A percentile compares a stretch with the other conserved stretches of the same genome.
These are phyloP conservation scores for Colletotrichum tabaci DNA, from an alignment of 2,329 filamentous ascomycete genomes.

Conservation along the genomic window DNA sequence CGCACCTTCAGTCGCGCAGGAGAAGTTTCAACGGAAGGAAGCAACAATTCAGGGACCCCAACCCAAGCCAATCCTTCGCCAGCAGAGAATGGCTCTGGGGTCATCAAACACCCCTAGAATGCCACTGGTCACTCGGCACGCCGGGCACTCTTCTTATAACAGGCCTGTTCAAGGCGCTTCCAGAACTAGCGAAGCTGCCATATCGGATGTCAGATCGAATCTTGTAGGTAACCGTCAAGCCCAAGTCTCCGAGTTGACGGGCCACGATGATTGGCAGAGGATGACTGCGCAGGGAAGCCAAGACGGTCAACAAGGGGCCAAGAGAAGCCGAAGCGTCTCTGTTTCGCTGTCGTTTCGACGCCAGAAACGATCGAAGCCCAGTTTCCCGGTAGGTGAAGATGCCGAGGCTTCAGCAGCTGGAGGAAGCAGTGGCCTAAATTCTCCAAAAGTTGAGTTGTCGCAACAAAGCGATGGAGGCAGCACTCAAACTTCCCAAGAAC, in stretches of 20 bases:
- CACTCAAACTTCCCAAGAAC: not conserved
- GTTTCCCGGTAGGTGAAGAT: not conserved
- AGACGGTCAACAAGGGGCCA: not conserved
- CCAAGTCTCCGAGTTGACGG: not conserved
- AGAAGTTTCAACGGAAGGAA: conserved; percentile 13
- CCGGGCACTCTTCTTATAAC: conserved; percentile 19
- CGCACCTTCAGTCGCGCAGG: conserved; percentile 17
- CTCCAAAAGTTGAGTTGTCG: not conserved
- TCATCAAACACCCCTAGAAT: not conserved
- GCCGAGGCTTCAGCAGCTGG: not conserved
- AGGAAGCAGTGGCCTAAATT: not conserved
- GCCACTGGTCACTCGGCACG: not conserved
- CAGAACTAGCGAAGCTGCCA: not conserved
- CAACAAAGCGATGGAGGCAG: not conserved
- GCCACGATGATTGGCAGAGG: conserved; percentile 5
- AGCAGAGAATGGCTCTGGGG: not conserved
- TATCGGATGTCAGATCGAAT: conserved; percentile 9
- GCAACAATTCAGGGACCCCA: not conserved
- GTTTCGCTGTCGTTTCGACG: not conserved
- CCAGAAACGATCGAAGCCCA: conserved; percentile 15
- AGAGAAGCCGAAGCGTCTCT: not conserved
- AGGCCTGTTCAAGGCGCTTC: conserved; percentile 9
- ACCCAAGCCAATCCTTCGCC: conserved; percentile 4
- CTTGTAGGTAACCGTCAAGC: conserved; percentile 10
- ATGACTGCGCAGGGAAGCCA: not conserved